Evolutionary conservation across 129 eudicot species (phyloP), one percentile per base, ranked within the genome.

Genomic region (Lactuca saligna): DNA sequence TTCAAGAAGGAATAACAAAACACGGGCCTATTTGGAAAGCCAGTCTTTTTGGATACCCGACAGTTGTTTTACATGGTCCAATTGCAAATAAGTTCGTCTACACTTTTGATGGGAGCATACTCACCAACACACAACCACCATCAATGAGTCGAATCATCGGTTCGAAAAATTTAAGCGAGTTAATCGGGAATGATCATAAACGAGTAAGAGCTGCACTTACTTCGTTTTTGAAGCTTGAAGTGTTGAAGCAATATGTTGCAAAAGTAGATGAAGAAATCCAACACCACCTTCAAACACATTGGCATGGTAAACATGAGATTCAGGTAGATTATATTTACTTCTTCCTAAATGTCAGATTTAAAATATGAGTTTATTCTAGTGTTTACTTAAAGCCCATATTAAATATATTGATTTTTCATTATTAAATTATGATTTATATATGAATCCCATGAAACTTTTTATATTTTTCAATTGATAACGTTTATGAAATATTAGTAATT

Each of bases 201-300:
- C 86, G 82, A 57, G 75, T 82, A 0, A 77, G 80, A 59, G 76
- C 63, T 16, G 82, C 82, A 5, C 70, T 82, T 5, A 41, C 60
- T 8, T 82, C 80, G n/a, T 77, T 77, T 69, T 70, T 77, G 17
- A 82, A 78, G 72, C 82, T 76, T 48, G 80, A 82, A 33, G 77
- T 73, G 44, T 64, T 77, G 72, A 82, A 73, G 63, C 66, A 73
- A 34, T 68, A 73, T 57, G 80, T 72, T 68, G 66, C 70, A 0
- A 82, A 78, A 70, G 61, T 82, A 2, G 80, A 82, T 53, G 80
- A 82, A n/a, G 82, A 82, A 44, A 73, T 73, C 38, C 74, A 55
- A 25, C 25, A 67, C 39, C 86, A 82, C 37, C 73, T 82, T 63
- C 72, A 63, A 49, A 68, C 39, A 7, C 63, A 73, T 53, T 82